phyloP scores from a whole-genome alignment of 495 filamentous ascomycete species.

The Podospora didyma region DNA sequence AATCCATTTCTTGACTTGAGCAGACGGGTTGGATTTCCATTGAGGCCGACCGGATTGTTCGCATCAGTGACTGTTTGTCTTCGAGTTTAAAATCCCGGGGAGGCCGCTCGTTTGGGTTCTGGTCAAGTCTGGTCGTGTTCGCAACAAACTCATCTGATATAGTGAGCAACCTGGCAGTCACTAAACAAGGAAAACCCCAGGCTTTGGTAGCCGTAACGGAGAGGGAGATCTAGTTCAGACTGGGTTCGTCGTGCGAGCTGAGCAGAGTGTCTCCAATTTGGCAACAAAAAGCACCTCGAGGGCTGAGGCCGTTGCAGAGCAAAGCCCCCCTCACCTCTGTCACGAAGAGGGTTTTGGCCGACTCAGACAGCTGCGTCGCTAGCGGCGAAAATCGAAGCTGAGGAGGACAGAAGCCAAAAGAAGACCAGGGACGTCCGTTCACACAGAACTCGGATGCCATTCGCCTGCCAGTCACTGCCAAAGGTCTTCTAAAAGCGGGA shows the following conservation, averaged over 20 bases:
- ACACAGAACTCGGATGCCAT: slow-evolving; percentile 20
- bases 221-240: background rate
- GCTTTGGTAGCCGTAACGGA: no score
- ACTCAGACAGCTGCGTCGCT: slow-evolving; percentile 13
- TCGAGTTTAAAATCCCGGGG: no score
- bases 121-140: background rate
- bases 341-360: background rate
- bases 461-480: no score
- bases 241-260: slow-evolving; percentile 1
- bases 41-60: no score
- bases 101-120: no score
- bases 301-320: background rate
- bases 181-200: no score
- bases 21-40: no score
- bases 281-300: background rate
- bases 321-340: background rate
- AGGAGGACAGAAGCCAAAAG: slow-evolving; percentile 26
- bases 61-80: no score
- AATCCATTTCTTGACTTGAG: no score
- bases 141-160: no score
- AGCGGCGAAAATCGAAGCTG: slow-evolving; percentile 18
- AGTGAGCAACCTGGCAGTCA: no score
- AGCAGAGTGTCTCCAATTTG: background rate
- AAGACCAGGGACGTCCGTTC: slow-evolving; percentile 22
- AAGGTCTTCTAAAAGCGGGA: slow-evolving; percentile 25